phyloP scores from a whole-genome alignment of 169 alveolate species.

The Theileria sp. region DNA sequence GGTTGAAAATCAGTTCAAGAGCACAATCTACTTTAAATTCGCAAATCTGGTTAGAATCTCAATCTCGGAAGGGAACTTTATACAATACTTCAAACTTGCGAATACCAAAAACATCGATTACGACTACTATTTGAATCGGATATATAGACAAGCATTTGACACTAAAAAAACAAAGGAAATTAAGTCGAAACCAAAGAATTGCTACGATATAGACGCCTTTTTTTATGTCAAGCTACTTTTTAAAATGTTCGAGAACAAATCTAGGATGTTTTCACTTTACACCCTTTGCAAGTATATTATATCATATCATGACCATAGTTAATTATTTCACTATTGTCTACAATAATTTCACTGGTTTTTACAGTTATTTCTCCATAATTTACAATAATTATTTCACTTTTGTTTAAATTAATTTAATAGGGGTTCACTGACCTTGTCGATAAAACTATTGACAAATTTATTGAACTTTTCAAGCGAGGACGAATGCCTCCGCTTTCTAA shows the following conservation, averaged over 20 bases:
- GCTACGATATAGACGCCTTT: conserved; percentile 16
- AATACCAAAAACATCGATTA: conserved; percentile 38
- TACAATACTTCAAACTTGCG: conserved; percentile 52
- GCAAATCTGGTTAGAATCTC: conserved; percentile 42
- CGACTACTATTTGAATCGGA: conserved; percentile 1
- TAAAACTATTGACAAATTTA: conserved; percentile 14
- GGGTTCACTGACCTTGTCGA: conserved; percentile 30
- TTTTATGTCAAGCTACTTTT: conserved; percentile 45
- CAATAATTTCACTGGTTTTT: neutral
- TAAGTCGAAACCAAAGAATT: neutral
- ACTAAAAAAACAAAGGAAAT: conserved; percentile 3
- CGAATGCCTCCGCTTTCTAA: conserved; percentile 47
- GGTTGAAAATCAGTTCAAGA: conserved; percentile 18
- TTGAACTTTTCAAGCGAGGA: conserved; percentile 22
- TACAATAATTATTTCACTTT: neutral
- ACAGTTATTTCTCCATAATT: neutral
- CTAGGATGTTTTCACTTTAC: conserved; percentile 47
- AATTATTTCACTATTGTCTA: neutral
- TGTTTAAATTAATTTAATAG: conserved; percentile 7
- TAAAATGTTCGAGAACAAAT: conserved; percentile 60
- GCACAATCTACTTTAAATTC: conserved; percentile 24
- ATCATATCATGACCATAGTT: neutral
- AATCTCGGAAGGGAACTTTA: conserved; percentile 53
- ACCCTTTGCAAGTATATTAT: conserved; percentile 35
- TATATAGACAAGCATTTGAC: conserved; percentile 47